Base-by-base conservation (phyloP, 768 basidiomycete genomes). In the Xerocomus spinulosus region DNA sequence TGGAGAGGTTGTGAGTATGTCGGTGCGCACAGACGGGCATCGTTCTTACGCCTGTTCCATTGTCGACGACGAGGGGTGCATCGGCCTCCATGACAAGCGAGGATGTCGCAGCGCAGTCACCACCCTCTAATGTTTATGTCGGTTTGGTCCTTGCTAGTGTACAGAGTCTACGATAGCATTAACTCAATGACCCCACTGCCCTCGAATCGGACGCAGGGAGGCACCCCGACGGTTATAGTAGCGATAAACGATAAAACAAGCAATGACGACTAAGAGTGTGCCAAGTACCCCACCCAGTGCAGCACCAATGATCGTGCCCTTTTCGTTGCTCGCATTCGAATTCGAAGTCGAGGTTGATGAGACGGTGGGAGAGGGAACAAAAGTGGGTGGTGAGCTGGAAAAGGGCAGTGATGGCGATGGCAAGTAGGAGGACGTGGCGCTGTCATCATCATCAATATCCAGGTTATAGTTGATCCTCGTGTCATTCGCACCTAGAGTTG, bases 31-130 rank as follows among this genome's bases (percentile, higher is more conserved):
- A n/a, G 33, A 33, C 45, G 28, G 41, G 40, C 40, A 4, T n/a
- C 3, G 9, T 30, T 72, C 86, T 62, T 70, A 90, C 89, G 44
- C 90, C 90, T 25, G 90, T 92, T 61, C 90, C 90, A 53, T 92
- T 92, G 58, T 92, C 90, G 49, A 92, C 87, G 24, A 92, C 88
- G 50, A 92, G 68, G 25, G 85, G 84, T 24, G 67, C 57, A 48
- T 62, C 61, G 38, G 60, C 17, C 26, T 69, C 57, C 68, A 70
- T 70, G 33, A 24, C 38, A 32, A 35, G 26, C 41, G 18, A 18
- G 37, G 48, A 35, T 44, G 38, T 10, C n/a, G 17, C n/a, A n/a
- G n/a, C n/a, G n/a, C 15, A 24, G 37, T 38, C 37, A 8, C 24
- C 6, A 26, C 15, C 10, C 12, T 5, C 6, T 9, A 2, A 17